These are phyloP conservation scores for Scleromitrula shiraiana DNA, from an alignment of 2,329 filamentous ascomycete genomes.

Conservation along the genomic window DNA sequence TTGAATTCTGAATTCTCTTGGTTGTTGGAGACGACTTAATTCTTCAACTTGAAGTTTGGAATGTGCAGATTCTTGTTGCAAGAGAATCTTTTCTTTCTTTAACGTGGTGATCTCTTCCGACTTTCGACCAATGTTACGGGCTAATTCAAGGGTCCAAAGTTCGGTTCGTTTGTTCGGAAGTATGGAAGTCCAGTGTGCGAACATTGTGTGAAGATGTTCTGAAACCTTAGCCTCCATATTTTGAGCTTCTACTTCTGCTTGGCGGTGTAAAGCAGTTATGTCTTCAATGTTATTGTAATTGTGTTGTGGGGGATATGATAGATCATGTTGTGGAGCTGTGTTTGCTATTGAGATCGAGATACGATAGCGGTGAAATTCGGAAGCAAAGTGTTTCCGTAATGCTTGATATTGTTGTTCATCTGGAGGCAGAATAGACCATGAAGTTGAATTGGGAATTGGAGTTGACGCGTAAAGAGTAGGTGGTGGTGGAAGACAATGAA, in stretches of 20 bases:
- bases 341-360: constrained; percentile 43
- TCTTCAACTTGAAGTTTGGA: constrained; percentile 52
- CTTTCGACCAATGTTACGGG: constrained; percentile 50
- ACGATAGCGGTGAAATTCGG: constrained; percentile 61
- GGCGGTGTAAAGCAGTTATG: constrained; percentile 30
- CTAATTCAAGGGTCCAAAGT: constrained; percentile 54
- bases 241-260: constrained; percentile 31
- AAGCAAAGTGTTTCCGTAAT: constrained; percentile 56
- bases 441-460: constrained; percentile 67
- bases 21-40: constrained; percentile 50
- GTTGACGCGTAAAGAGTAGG: constrained; percentile 71
- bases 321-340: constrained; percentile 42
- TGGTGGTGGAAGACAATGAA: constrained; percentile 73
- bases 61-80: constrained; percentile 45
- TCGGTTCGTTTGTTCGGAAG: constrained; percentile 47
- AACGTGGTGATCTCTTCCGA: constrained; percentile 42
- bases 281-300: constrained; percentile 22
- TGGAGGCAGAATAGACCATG: constrained; percentile 75
- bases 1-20: constrained; percentile 48
- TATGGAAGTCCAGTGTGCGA: constrained; percentile 65
- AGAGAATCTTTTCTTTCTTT: constrained; percentile 38
- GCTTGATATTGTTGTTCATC: constrained; percentile 66
- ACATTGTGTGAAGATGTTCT: constrained; percentile 71
- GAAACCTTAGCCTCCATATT: constrained; percentile 59
- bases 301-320: constrained; percentile 37